phyloP scores from a whole-genome alignment of 2,329 filamentous ascomycete species.

The Fusarium papillatum region DNA sequence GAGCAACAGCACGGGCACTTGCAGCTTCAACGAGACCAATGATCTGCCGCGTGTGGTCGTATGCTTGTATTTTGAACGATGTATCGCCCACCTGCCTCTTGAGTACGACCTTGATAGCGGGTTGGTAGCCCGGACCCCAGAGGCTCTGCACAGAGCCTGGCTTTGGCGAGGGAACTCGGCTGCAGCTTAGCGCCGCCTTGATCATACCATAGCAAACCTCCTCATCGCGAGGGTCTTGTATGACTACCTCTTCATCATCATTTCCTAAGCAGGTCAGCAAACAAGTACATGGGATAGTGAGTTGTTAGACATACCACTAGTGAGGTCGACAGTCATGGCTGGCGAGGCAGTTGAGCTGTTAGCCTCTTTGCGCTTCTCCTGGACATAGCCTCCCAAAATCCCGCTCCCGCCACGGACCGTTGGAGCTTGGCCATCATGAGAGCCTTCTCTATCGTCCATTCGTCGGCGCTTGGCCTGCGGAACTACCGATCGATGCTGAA shows the following conservation, averaged over 20 bases:
- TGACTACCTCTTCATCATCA: constrained; percentile 71
- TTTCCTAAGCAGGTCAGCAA: constrained; percentile 40
- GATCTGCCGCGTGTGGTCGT: constrained; percentile 77
- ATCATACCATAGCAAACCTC: constrained; percentile 88
- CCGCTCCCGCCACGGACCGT: constrained; percentile 60
- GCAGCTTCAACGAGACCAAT: constrained; percentile 83
- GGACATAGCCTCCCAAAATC: constrained; percentile 76
- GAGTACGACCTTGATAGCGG: constrained; percentile 80
- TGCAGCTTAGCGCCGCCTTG: constrained; percentile 76
- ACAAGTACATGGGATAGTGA: constrained; percentile 20
- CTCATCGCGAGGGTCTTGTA: constrained; percentile 73
- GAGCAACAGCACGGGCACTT: constrained; percentile 76
- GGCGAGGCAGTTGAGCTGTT: constrained; percentile 43
- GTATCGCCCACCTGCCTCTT: constrained; percentile 69
- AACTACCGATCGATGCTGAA: constrained; percentile 73
- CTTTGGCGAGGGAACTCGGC: constrained; percentile 77
- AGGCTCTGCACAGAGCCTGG: constrained; percentile 69
- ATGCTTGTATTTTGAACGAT: constrained; percentile 76
- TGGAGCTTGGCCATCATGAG: constrained; percentile 52
- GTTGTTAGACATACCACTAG: constrained; percentile 55
- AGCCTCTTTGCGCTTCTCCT: constrained; percentile 67
- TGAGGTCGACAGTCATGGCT: constrained; percentile 69
- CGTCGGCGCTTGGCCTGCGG: constrained; percentile 78
- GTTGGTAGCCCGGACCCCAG: constrained; percentile 73
- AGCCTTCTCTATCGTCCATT: constrained; percentile 59